Conservation (phyloP, 2,329 filamentous ascomycete genomes). For the Rhexocercosporidium sp. region DNA sequence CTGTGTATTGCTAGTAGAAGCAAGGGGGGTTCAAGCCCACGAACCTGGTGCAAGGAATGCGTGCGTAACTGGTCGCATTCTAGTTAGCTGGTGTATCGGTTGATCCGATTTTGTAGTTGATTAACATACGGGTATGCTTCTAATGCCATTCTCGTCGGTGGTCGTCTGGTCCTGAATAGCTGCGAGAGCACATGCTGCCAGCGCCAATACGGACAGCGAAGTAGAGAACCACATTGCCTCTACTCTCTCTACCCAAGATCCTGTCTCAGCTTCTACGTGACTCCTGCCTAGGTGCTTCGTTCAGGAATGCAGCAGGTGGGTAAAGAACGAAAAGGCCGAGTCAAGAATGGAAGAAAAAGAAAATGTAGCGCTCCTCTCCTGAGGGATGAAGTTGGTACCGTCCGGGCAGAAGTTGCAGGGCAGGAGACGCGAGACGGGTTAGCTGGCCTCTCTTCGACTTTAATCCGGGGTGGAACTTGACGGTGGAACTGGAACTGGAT, state of each 20-base stretch:
- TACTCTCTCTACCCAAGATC: constrained; percentile 5
- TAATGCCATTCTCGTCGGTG: constrained; percentile 53
- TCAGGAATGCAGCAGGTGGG: background rate
- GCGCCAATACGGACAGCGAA: constrained; percentile 38
- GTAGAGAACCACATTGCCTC: constrained; percentile 39
- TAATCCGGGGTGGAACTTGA: constrained; percentile 14
- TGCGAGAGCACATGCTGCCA: constrained; percentile 43
- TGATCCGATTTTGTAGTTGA: background rate
- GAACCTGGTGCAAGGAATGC: constrained; percentile 80
- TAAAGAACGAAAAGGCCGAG: background rate
- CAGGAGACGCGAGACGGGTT: too few relatives aligned
- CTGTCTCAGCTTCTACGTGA: background rate
- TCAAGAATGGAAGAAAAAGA: constrained; percentile 15
- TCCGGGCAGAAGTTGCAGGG: background rate
- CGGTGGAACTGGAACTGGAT: background rate
- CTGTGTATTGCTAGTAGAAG: background rate
- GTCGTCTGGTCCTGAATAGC: constrained; percentile 43
- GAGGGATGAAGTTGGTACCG: constrained; percentile 1
- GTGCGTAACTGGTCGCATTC: constrained; percentile 71
- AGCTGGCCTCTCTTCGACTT: constrained; percentile 33
- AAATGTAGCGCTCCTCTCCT: constrained; percentile 4
- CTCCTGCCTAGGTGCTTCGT: background rate
- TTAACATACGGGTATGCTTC: constrained; percentile 65
- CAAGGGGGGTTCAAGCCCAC: constrained; percentile 39
- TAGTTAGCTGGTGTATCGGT: constrained; percentile 34